A percentile compares a stretch with the other conserved stretches of the same genome.
Conservation (phyloP, 257 asterid genomes). For the Datura wrightii region DNA sequence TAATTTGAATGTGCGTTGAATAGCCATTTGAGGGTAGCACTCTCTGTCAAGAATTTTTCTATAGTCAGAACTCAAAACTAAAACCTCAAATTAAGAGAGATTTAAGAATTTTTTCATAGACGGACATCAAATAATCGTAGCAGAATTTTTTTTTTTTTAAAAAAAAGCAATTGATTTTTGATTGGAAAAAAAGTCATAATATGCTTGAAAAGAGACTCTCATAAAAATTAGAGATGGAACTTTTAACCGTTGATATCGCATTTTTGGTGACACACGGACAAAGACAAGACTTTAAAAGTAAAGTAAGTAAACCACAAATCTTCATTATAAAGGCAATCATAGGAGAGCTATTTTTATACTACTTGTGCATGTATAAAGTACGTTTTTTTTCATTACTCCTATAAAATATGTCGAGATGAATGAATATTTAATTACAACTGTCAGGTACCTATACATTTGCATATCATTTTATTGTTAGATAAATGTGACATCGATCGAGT, state of each 20-base stretch:
- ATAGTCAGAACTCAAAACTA: too few species aligned
- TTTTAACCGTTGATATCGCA: constrained; percentile 38
- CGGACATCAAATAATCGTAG: too few species aligned
- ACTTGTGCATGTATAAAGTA: neutral
- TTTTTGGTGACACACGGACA: constrained; percentile 38
- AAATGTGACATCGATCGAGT: neutral
- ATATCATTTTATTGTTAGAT: neutral
- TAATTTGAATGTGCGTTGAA: too few species aligned
- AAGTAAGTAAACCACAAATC: constrained; percentile 37
- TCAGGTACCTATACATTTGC: neutral
- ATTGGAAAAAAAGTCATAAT: constrained; percentile 25
- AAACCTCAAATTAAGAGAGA: too few species aligned
- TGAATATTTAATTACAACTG: constrained; percentile 18
- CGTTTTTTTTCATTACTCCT: neutral
- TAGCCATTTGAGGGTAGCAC: too few species aligned
- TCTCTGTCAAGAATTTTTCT: too few species aligned
- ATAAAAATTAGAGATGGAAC: neutral
- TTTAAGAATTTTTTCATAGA: too few species aligned
- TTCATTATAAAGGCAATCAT: constrained; percentile 52
- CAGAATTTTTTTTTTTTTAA: too few species aligned
- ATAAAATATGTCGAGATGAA: neutral
- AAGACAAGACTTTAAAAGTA: constrained; percentile 49
- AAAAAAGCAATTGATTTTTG: neutral
- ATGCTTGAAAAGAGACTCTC: neutral
- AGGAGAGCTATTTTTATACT: constrained; percentile 30